Evolutionary conservation across 2,329 filamentous ascomycete genomes (phyloP).

Genomic region (Penicillium griseofulvum): DNA sequence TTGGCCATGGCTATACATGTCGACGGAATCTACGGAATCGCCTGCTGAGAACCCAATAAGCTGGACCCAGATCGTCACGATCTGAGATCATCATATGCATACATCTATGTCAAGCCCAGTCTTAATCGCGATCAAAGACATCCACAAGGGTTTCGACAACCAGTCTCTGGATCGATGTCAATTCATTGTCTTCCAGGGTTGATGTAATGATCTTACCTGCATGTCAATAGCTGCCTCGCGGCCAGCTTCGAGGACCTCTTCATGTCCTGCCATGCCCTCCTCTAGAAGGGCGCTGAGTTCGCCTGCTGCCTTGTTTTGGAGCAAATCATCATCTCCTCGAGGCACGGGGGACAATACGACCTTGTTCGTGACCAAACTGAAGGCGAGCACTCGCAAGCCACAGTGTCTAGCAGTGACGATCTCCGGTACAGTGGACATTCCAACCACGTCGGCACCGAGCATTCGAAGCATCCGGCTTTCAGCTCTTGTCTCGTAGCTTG

Average conservation of each 20-base stretch:
- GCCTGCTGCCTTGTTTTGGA: conserved; percentile 50
- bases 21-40: too few relatives aligned
- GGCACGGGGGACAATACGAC: conserved; percentile 59
- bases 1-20: background rate
- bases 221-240: conserved; percentile 60
- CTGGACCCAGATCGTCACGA: background rate
- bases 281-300: conserved; percentile 57
- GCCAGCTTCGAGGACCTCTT: conserved; percentile 64
- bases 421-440: conserved; percentile 69
- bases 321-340: conserved; percentile 55
- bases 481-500: conserved; percentile 62
- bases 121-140: conserved; percentile 24
- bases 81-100: background rate
- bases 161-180: conserved; percentile 34
- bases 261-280: conserved; percentile 61
- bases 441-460: conserved; percentile 66
- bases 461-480: conserved; percentile 62
- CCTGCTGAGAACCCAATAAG: background rate
- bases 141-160: conserved; percentile 35
- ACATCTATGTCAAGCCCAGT: background rate
- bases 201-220: conserved; percentile 47
- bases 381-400: conserved; percentile 61
- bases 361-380: conserved; percentile 66
- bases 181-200: background rate
- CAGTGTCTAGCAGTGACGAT: conserved; percentile 65